phyloP scores from a whole-genome alignment of 257 asterid species.

The Prunella vulgaris region DNA sequence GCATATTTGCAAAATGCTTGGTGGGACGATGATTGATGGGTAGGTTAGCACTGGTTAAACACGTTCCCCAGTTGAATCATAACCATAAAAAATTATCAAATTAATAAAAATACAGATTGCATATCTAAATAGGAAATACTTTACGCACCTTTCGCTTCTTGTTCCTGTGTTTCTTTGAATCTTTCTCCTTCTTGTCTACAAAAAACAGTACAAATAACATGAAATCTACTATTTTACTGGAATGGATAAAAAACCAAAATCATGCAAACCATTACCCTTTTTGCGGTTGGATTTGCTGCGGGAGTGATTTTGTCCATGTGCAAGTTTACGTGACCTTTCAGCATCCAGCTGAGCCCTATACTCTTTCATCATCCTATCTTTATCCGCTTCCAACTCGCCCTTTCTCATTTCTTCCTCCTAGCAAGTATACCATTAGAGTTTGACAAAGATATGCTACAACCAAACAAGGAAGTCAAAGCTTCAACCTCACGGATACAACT shows the following conservation, averaged over 20 bases:
- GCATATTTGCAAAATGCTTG: not conserved
- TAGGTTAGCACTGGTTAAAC: not conserved
- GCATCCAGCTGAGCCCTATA: conserved; percentile 99
- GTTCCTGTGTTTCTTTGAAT: conserved; percentile 68
- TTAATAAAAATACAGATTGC: not conserved
- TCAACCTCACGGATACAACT: not conserved
- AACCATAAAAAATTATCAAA: conserved; percentile 6
- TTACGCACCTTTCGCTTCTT: conserved; percentile 81
- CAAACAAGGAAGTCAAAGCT: conserved; percentile 9
- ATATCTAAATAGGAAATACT: not conserved
- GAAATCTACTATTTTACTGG: conserved; percentile 8
- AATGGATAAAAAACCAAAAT: not conserved
- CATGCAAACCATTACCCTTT: conserved; percentile 47
- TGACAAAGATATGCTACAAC: not conserved
- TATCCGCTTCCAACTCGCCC: conserved; percentile 99
- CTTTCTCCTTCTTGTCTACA: conserved; percentile 84
- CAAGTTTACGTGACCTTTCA: conserved; percentile 77
- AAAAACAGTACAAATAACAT: conserved; percentile 11
- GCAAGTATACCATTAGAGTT: conserved; percentile 37
- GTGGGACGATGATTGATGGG: not conserved
- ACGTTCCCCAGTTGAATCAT: not conserved
- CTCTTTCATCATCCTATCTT: conserved; percentile 95
- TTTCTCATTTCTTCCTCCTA: conserved; percentile 98
- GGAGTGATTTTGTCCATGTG: conserved; percentile 85
- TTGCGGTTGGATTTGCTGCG: conserved; percentile 60